Base-by-base conservation (phyloP, 129 eudicot genomes). In the Centella asiatica region DNA sequence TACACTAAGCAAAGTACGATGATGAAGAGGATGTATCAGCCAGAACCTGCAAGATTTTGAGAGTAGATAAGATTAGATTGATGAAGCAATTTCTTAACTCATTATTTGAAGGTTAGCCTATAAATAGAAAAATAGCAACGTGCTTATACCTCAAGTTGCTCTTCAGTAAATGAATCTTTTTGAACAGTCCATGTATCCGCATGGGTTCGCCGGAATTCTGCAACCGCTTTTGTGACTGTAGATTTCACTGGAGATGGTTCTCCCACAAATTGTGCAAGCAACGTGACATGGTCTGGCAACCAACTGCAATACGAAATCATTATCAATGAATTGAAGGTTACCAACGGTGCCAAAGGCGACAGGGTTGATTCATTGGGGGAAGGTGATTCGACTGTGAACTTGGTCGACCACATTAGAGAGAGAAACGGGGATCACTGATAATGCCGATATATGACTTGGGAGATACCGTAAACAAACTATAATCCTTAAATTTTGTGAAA, bases 151-250 rank as follows among this genome's bases (percentile, higher is more conserved):
- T 92, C 99, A 55, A 92, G 95, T 40, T 92, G 99, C 61, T 92
- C 99, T 80, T 92, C 99, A 3, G 96, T 81, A 45, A 92, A 92
- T 44, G 76, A 76, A 73, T 87, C 99, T 80, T 87, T 92, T 40
- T 92, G 99, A 62, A 92, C 74, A 66, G 77, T 87, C 99, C 99
- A 92, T 48, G 95, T 92, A 71, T 92, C 99, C 37, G 99, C 99
- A 78, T 92, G 99, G 58, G 99, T 92, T 49, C 99, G 84, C 20
- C 99, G 95, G 64, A 92, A 92, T 74, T 92, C 99, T 25, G 99
- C 99, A 75, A 92, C 80, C 11, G 99, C 99, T 80, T 92, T 92
- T 71, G 99, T 92, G 32, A 87, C 99, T 1, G 99, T 87, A 14
- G 99, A 84, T 75, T 82, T 92, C 42, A 92, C 83, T 58, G 99